A percentile compares a stretch with the other conserved stretches of the same genome.
Evolutionary conservation across 129 eudicot genomes (phyloP).

Genomic region (Artemisia argyi): DNA sequence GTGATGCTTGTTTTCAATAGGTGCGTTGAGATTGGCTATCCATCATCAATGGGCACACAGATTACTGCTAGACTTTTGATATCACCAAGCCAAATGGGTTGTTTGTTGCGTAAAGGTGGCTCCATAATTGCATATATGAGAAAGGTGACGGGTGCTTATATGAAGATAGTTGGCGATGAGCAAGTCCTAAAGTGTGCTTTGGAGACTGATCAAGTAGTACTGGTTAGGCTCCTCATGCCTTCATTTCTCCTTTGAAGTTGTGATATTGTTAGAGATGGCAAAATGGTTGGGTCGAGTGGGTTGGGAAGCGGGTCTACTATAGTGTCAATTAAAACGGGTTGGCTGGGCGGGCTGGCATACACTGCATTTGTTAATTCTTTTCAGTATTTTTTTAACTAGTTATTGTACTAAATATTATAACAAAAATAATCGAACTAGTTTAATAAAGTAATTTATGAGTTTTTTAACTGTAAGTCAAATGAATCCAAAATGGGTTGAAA

Average conservation of each 20-base stretch:
- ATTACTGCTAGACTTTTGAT: constrained; percentile 55
- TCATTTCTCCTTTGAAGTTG: constrained; percentile 3
- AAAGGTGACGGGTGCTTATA: constrained; percentile 64
- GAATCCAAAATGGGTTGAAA: neutral
- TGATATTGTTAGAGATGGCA: neutral
- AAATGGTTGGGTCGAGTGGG: constrained; percentile 5
- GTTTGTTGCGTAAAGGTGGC: constrained; percentile 92
- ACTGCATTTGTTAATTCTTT: neutral
- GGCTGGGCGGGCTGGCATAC: neutral
- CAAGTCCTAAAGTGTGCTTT: constrained; percentile 68
- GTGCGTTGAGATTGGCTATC: constrained; percentile 25
- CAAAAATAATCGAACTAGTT: neutral
- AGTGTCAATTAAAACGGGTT: neutral
- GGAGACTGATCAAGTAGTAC: constrained; percentile 60
- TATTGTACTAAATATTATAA: neutral
- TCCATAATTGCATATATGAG: constrained; percentile 79
- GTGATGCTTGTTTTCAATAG: constrained; percentile 53
- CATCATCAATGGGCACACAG: constrained; percentile 35
- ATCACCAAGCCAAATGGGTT: constrained; percentile 69
- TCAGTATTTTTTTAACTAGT: neutral
- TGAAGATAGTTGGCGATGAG: constrained; percentile 56
- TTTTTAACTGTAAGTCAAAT: neutral
- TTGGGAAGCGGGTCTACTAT: neutral
- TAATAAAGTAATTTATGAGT: neutral
- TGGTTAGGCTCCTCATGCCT: constrained; percentile 48